Evolutionary conservation across 2,329 filamentous ascomycete genomes (phyloP).

Genomic region (Coniella lustricola): DNA sequence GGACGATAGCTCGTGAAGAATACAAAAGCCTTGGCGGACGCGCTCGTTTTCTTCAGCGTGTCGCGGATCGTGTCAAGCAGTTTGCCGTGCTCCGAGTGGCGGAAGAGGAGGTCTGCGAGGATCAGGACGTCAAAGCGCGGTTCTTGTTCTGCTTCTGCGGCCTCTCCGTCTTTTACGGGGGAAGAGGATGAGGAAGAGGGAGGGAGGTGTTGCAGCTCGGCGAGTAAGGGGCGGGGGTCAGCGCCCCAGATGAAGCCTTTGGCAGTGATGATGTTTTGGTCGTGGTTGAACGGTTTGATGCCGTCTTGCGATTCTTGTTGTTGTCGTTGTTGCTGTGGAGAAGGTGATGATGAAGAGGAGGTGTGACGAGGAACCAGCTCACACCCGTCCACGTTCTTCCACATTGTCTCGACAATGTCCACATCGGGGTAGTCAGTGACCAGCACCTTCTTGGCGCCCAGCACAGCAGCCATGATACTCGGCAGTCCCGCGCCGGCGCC

Average conservation of each 20-base stretch:
- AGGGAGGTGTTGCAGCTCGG: slow-evolving; percentile 37
- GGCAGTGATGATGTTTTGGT: slow-evolving; percentile 40
- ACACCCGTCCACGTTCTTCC: slow-evolving; percentile 62
- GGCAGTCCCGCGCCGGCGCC: slow-evolving; percentile 84
- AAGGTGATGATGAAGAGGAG: no score
- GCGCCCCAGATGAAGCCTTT: slow-evolving; percentile 82
- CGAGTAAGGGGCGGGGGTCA: slow-evolving; percentile 50
- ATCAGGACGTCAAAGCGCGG: slow-evolving; percentile 75
- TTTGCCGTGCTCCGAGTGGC: slow-evolving; percentile 78
- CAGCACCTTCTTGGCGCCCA: slow-evolving; percentile 64
- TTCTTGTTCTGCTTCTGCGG: no score
- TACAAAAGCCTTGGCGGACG: slow-evolving; percentile 66
- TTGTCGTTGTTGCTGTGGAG: not conserved
- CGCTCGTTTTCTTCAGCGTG: slow-evolving; percentile 51
- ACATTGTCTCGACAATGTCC: slow-evolving; percentile 74
- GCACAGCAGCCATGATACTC: slow-evolving; percentile 66
- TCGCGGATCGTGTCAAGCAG: slow-evolving; percentile 64
- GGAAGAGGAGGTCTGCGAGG: slow-evolving; percentile 83
- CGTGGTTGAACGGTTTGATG: slow-evolving; percentile 18
- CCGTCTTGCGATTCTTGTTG: slow-evolving; percentile 22
- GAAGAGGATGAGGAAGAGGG: no score
- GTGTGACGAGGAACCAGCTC: slow-evolving; percentile 28
- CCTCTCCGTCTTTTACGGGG: no score
- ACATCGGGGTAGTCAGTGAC: slow-evolving; percentile 85
- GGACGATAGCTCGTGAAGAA: slow-evolving; percentile 94